A percentile compares a stretch with the other conserved stretches of the same genome.
Conservation (phyloP, 225 moss, liverwort and hornwort genomes). For the Polytrichum formosum region DNA sequence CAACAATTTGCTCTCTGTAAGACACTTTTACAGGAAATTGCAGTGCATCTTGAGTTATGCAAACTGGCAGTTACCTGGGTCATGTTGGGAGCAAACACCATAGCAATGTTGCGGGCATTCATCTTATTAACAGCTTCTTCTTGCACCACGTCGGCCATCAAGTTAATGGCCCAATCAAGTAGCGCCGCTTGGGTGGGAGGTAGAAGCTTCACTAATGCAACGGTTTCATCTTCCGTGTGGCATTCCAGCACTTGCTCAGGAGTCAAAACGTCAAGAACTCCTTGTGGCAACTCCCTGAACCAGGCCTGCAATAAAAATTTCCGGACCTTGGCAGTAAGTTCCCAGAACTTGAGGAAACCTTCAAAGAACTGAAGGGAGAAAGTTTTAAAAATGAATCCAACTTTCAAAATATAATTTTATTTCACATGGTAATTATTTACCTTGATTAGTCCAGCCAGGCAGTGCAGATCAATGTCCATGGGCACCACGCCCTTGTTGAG, state of each 20-base stretch:
- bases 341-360: background rate
- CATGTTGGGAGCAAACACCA: slow-evolving; percentile 99
- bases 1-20: too few relatives aligned
- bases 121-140: slow-evolving; percentile 89
- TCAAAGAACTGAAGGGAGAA: background rate
- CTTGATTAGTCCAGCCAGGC: slow-evolving; percentile 97
- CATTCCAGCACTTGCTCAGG: slow-evolving; percentile 96
- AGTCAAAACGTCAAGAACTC: slow-evolving; percentile 74
- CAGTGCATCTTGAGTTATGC: too few relatives aligned
- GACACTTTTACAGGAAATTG: too few relatives aligned
- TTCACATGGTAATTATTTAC: slow-evolving; percentile 20
- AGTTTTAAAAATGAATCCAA: too few relatives aligned
- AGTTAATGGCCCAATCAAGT: slow-evolving; percentile 95
- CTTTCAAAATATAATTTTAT: too few relatives aligned
- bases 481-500: slow-evolving; percentile 96
- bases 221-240: slow-evolving; percentile 80
- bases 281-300: slow-evolving; percentile 93
- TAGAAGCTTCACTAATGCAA: slow-evolving; percentile 77
- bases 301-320: slow-evolving; percentile 61
- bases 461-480: slow-evolving; percentile 88
- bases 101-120: slow-evolving; percentile 99
- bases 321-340: background rate
- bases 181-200: slow-evolving; percentile 91
- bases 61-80: slow-evolving; percentile 62
- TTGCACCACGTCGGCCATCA: slow-evolving; percentile 98